phyloP scores from a whole-genome alignment of 495 filamentous ascomycete genomes.

The Talaromyces nanjingensis region DNA sequence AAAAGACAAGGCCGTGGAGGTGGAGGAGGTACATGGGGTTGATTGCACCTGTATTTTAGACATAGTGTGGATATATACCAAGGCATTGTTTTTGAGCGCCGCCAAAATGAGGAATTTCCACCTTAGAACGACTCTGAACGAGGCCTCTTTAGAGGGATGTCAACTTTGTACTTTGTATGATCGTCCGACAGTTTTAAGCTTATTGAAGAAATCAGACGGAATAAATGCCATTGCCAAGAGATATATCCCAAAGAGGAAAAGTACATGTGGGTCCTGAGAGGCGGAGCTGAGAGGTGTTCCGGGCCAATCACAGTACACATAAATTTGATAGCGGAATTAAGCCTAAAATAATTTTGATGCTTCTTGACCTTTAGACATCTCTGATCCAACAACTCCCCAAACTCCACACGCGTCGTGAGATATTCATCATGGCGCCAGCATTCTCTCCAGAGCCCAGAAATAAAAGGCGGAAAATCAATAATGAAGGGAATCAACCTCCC shows the following conservation, averaged over 20 bases:
- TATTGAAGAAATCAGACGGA: background rate
- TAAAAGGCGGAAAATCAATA: constrained; percentile 40
- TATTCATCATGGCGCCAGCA: constrained; percentile 3
- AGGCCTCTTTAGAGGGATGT: too few relatives aligned
- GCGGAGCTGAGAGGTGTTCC: background rate
- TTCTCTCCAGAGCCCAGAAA: constrained; percentile 1
- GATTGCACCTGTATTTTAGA: background rate
- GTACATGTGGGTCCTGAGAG: background rate
- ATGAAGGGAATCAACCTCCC: constrained; percentile 10
- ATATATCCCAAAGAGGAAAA: background rate
- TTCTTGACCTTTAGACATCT: background rate
- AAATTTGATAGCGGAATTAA: constrained; percentile 11
- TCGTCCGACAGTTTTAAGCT: too few relatives aligned
- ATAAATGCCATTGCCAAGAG: background rate
- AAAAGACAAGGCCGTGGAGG: constrained; percentile 80
- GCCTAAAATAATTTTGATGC: constrained; percentile 1
- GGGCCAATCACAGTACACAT: constrained; percentile 14
- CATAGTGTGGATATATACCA: background rate
- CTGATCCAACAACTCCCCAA: background rate
- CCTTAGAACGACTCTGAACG: too few relatives aligned
- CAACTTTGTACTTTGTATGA: too few relatives aligned
- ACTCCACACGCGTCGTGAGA: background rate
- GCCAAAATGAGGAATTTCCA: too few relatives aligned
- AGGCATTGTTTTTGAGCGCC: too few relatives aligned
- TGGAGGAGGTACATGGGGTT: constrained; percentile 95